Evolutionary conservation across 2,329 filamentous ascomycete species (phyloP).

Genomic region (Aureobasidium pullulans): DNA sequence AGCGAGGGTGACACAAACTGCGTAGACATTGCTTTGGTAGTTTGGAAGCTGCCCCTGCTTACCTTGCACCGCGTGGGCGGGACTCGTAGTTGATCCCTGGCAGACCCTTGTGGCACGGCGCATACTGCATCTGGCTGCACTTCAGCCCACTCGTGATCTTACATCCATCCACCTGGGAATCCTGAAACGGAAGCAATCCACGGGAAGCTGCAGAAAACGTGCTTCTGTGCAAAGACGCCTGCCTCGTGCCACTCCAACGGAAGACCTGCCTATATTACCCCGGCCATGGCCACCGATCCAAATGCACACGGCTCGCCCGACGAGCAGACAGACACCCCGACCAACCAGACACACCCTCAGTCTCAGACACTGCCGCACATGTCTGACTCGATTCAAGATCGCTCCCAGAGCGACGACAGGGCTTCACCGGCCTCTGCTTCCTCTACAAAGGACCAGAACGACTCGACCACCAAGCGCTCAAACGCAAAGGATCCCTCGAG

Average conservation of each 20-base stretch:
- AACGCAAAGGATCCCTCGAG: slow-evolving; percentile 82
- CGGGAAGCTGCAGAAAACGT: slow-evolving; percentile 15
- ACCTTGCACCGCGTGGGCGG: slow-evolving; percentile 14
- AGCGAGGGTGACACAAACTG: slow-evolving; percentile 8
- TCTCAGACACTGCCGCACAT: slow-evolving; percentile 25
- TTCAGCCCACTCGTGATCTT: slow-evolving; percentile 10
- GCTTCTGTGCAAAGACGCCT: not conserved
- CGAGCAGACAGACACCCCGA: not conserved
- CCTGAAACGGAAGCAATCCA: slow-evolving; percentile 9
- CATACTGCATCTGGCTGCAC: not conserved
- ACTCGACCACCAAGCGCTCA: slow-evolving; percentile 26
- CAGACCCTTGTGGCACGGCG: slow-evolving; percentile 8
- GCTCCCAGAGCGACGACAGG: slow-evolving; percentile 31
- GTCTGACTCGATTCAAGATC: slow-evolving; percentile 35
- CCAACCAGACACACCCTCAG: not conserved
- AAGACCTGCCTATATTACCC: not conserved
- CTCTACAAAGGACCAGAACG: slow-evolving; percentile 23
- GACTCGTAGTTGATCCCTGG: not conserved
- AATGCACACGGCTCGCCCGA: not conserved
- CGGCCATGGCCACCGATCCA: slow-evolving; percentile 23
- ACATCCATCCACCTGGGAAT: slow-evolving; percentile 10
- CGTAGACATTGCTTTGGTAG: slow-evolving; percentile 7
- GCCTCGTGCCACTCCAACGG: slow-evolving; percentile 7
- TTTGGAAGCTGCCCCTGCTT: slow-evolving; percentile 1
- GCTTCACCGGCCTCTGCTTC: slow-evolving; percentile 25